Percentiles rank a stretch among this genome's conserved stretches.
phyloP scores from a whole-genome alignment of 2,329 filamentous ascomycete genomes.

The Pochonia chlamydosporia region DNA sequence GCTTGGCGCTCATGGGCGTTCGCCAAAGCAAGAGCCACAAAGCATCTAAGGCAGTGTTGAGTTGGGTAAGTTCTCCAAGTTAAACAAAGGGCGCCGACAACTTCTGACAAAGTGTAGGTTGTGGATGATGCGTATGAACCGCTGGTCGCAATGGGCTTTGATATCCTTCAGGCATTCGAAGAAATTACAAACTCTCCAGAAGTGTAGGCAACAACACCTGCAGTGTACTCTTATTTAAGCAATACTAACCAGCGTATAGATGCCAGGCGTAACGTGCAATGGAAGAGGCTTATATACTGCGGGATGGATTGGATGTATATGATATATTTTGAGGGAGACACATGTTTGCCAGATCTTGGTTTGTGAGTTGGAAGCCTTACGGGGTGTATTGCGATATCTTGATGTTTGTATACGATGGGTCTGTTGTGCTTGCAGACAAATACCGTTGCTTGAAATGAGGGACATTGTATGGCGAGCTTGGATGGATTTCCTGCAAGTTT shows the following conservation, averaged over 20 bases:
- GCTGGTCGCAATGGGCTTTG: constrained; percentile 74
- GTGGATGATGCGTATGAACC: constrained; percentile 67
- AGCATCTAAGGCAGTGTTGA: constrained; percentile 65
- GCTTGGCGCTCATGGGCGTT: constrained; percentile 72
- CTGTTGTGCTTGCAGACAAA: background rate
- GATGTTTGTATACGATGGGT: background rate
- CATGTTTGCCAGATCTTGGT: background rate
- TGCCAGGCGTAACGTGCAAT: constrained; percentile 1
- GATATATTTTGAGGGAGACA: background rate
- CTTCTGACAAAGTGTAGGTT: too few relatives aligned
- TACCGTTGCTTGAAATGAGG: background rate
- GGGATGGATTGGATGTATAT: background rate
- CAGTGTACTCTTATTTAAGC: background rate
- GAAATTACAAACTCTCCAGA: constrained; percentile 64
- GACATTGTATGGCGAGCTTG: background rate
- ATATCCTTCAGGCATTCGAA: constrained; percentile 72
- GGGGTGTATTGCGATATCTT: background rate
- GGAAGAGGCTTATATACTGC: background rate
- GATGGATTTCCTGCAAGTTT: background rate
- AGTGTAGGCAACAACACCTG: constrained; percentile 31
- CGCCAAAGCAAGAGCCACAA: constrained; percentile 77
- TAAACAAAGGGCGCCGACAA: constrained; percentile 15
- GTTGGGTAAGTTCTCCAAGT: constrained; percentile 59
- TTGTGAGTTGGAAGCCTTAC: background rate
- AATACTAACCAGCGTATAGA: background rate